These are phyloP conservation scores for Sisymbrium irio DNA, from an alignment of 345 rosid genomes.

Conservation along the genomic window DNA sequence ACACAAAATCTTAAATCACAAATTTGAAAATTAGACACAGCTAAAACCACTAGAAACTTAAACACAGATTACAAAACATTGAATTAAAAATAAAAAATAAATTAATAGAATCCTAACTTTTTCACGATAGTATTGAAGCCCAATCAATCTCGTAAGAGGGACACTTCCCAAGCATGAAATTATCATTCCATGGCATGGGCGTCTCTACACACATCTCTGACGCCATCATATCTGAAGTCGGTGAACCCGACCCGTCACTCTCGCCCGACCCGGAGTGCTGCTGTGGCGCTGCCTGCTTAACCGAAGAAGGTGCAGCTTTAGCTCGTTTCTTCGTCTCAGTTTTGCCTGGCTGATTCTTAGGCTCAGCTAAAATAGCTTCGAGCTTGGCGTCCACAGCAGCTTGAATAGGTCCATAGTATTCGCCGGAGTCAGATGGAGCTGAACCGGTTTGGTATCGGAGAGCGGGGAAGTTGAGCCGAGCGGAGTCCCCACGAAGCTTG, in stretches of 20 bases:
- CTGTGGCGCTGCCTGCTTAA: neutral
- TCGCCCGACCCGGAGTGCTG: constrained; percentile 34
- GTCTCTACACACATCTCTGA: constrained; percentile 27
- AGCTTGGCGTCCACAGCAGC: constrained; percentile 88
- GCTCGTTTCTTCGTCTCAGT: constrained; percentile 32
- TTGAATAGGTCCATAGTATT: constrained; percentile 75
- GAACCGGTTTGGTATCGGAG: constrained; percentile 58
- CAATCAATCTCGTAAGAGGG: constrained; percentile 92
- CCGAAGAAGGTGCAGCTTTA: neutral
- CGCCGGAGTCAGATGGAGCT: constrained; percentile 52
- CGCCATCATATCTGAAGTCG: constrained; percentile 39
- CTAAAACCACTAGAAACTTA: neutral
- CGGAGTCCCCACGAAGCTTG: constrained; percentile 80
- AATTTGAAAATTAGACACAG: neutral
- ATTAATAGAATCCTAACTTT: neutral
- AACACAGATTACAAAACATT: neutral
- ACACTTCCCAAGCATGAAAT: constrained; percentile 60
- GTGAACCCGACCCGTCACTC: constrained; percentile 59
- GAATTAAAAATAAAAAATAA: neutral
- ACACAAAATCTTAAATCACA: neutral
- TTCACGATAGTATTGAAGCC: constrained; percentile 55
- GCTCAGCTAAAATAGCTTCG: constrained; percentile 70
- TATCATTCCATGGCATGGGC: constrained; percentile 56
- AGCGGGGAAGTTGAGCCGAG: constrained; percentile 81
- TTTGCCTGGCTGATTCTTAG: constrained; percentile 51